Evolutionary conservation across 768 basidiomycete genomes (phyloP), one percentile per base, ranked within the genome.

Genomic region (Leccinellum rugosiceps): DNA sequence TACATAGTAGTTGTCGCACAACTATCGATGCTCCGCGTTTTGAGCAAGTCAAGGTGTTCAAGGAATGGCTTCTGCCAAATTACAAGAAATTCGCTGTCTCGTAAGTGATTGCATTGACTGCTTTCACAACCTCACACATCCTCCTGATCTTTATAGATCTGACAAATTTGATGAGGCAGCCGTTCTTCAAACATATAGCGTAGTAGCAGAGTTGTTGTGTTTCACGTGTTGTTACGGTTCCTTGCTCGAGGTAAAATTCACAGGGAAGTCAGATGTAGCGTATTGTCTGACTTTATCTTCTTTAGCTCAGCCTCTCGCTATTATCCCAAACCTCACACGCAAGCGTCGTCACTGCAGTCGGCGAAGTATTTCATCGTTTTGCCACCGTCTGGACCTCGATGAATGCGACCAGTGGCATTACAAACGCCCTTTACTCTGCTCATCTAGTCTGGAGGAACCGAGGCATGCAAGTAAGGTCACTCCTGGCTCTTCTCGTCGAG

Each of bases 381-480:
- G 79, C 82, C 11, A 80, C 82, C 21, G 84, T 92, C 49, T 93
- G 90, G 90, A 81, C 82, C 13, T 89, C 87, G 58, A 89, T 92
- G 85, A 79, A 88, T 63, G 79, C 74, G 11, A 80, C 81, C 58
- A 74, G 75, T 19, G 72, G 65, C 0, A 84, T 92, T 52, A 77
- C 85, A 3, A 71, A 74, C 7, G 80, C 86, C 0, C 78, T 93
- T 23, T 83, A 84, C 63, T 70, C 77, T 28, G 81, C 86, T 3
- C 84, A 90, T 65, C 78, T 84, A 52, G 68, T 74, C 1, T 88
- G 85, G 82, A 85, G 85, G 65, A 75, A 77, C 15, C 80, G 82
- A 55, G 87, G 89, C 25, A 74, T 83, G 50, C 87, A 86, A 65
- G 86, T 83, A 51, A 84, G 86, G 28, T 76, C 80, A 4, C 73